phyloP scores from a whole-genome alignment of 768 basidiomycete species.

The Lactarius indigo region DNA sequence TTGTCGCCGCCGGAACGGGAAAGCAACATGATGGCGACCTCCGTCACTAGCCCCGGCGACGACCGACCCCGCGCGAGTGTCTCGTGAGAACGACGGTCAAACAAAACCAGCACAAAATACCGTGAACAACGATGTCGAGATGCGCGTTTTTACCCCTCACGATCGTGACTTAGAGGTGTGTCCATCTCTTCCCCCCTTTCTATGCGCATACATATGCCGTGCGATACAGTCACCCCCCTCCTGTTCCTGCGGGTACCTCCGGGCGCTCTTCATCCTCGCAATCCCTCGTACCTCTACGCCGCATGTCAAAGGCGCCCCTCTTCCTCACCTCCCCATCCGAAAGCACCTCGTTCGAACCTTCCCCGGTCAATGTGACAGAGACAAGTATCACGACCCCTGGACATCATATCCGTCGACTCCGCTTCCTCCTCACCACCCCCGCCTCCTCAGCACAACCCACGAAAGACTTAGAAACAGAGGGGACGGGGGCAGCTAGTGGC shows the following conservation, averaged over 20 bases:
- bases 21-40: too few relatives aligned
- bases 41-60: neutral
- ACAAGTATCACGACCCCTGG: neutral
- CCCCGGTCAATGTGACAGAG: too few relatives aligned
- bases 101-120: neutral
- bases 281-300: neutral
- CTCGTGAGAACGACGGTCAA: neutral
- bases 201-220: conserved; percentile 1
- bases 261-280: neutral
- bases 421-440: neutral
- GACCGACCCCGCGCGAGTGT: too few relatives aligned
- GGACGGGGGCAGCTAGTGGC: neutral
- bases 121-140: neutral
- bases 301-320: neutral
- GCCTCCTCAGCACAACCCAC: neutral
- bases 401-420: conserved; percentile 8
- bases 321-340: too few relatives aligned
- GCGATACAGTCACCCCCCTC: neutral
- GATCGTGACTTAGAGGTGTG: neutral
- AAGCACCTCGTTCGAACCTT: too few relatives aligned
- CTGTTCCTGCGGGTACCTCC: neutral
- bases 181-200: neutral
- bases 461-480: neutral
- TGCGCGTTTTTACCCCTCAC: too few relatives aligned
- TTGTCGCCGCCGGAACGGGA: neutral